Conservation (phyloP, 495 filamentous ascomycete genomes). For the Neurospora sp. region DNA sequence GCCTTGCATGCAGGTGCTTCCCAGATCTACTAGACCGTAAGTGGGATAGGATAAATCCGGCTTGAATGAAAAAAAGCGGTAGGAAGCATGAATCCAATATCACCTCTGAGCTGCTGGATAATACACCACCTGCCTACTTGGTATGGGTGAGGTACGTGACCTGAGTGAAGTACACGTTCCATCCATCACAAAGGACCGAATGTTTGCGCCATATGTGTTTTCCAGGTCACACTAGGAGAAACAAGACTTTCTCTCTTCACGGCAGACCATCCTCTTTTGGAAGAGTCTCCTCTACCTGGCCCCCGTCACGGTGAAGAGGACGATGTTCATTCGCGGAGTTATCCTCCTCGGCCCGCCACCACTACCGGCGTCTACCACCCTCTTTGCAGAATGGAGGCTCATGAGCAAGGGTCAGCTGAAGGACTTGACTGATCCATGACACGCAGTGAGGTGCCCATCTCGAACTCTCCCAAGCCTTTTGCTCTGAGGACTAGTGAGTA, state of each 20-base stretch:
- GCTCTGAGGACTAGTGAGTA: not conserved
- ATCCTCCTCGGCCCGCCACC: not conserved
- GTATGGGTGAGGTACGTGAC: not conserved
- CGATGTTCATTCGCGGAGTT: not conserved
- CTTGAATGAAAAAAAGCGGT: too few relatives aligned
- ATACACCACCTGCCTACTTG: not conserved
- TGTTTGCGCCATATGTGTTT: not conserved
- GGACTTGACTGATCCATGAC: not conserved
- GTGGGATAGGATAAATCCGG: too few relatives aligned
- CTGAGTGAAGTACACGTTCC: not conserved
- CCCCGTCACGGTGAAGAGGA: not conserved
- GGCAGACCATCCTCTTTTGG: not conserved
- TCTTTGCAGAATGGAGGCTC: not conserved
- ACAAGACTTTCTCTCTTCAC: not conserved
- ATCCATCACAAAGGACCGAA: not conserved
- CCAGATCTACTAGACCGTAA: too few relatives aligned
- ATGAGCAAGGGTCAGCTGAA: not conserved
- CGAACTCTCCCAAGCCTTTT: too few relatives aligned
- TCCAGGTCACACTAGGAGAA: not conserved
- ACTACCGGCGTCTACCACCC: not conserved
- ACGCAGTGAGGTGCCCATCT: not conserved
- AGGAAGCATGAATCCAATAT: not conserved
- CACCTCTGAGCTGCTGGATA: not conserved
- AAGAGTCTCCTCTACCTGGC: not conserved
- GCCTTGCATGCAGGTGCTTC: too few relatives aligned